A percentile compares a stretch with the other conserved stretches of the same genome.
Conservation (phyloP, 2,329 filamentous ascomycete genomes). For the Chaetomium globosum region DNA sequence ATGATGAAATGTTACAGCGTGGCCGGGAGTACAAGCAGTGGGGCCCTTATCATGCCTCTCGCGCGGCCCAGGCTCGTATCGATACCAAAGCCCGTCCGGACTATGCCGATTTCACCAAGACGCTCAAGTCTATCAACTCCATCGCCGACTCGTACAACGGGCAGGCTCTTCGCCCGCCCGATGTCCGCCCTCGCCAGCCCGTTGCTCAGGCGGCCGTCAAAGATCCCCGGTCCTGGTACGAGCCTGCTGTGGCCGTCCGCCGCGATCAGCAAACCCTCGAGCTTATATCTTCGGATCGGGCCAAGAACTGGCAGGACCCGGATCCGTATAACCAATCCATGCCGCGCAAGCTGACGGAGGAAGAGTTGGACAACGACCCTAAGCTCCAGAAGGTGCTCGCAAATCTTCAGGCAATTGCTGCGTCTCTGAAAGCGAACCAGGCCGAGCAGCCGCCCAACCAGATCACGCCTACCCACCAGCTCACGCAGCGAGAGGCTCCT, state of each 20-base stretch:
- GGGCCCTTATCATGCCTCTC: constrained; percentile 48
- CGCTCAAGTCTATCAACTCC: constrained; percentile 44
- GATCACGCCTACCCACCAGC: constrained; percentile 6
- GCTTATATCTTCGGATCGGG: constrained; percentile 50
- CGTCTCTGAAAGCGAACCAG: constrained; percentile 43
- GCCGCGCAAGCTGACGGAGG: constrained; percentile 5
- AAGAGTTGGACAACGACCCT: constrained; percentile 41
- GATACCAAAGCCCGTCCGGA: constrained; percentile 37
- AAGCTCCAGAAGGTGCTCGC: constrained; percentile 49
- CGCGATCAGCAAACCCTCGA: constrained; percentile 33
- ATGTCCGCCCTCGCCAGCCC: constrained; percentile 2
- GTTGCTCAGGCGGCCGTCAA: neutral
- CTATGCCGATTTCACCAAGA: constrained; percentile 32
- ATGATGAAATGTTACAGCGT: constrained; percentile 54
- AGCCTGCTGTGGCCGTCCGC: constrained; percentile 19
- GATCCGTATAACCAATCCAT: constrained; percentile 44
- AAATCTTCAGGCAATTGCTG: constrained; percentile 48
- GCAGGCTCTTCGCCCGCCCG: constrained; percentile 19
- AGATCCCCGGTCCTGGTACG: constrained; percentile 24
- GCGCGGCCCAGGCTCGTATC: constrained; percentile 50
- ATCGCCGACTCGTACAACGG: constrained; percentile 38
- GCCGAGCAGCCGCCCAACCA: constrained; percentile 17
- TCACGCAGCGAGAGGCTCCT: constrained; percentile 15
- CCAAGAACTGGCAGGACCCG: constrained; percentile 49
- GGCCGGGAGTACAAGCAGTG: constrained; percentile 51